Evolutionary conservation across 2,329 filamentous ascomycete genomes (phyloP).

Genomic region (Fusarium lyarnte): DNA sequence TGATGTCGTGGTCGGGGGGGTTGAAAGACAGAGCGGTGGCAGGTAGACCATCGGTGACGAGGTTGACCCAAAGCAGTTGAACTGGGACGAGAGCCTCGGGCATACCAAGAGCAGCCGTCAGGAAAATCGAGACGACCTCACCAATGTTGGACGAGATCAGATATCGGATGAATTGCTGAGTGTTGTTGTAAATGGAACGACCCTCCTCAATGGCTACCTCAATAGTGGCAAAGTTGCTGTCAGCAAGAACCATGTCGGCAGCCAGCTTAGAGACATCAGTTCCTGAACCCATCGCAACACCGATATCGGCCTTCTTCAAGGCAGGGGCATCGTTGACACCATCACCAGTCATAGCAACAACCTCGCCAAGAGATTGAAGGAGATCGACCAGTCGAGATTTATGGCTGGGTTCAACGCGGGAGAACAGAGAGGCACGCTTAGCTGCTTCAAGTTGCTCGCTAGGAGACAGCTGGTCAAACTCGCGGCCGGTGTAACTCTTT

Average conservation of each 20-base stretch:
- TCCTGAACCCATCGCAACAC: slow-evolving; percentile 97
- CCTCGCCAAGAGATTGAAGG: slow-evolving; percentile 89
- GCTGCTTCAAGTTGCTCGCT: slow-evolving; percentile 85
- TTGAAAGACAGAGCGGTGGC: slow-evolving; percentile 98
- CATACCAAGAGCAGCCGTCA: slow-evolving; percentile 96
- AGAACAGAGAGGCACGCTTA: slow-evolving; percentile 89
- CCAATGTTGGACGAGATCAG: slow-evolving; percentile 99
- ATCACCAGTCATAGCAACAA: slow-evolving; percentile 99
- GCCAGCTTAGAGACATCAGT: slow-evolving; percentile 97
- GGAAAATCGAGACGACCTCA: slow-evolving; percentile 98
- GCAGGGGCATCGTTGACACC: slow-evolving; percentile 98
- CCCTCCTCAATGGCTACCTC: slow-evolving; percentile 96
- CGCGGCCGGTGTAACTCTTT: slow-evolving; percentile 94
- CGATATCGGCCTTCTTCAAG: slow-evolving; percentile 98
- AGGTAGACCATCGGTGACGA: slow-evolving; percentile 96
- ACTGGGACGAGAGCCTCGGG: slow-evolving; percentile 97
- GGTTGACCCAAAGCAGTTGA: slow-evolving; percentile 97
- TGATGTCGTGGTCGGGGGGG: slow-evolving; percentile 97
- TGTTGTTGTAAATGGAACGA: slow-evolving; percentile 99
- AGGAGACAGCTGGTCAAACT: slow-evolving; percentile 88
- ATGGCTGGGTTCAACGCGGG: slow-evolving; percentile 92
- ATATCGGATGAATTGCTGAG: slow-evolving; percentile 99
- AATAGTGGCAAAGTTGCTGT: slow-evolving; percentile 99
- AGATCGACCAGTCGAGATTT: slow-evolving; percentile 98
- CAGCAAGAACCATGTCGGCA: slow-evolving; percentile 97